phyloP scores from a whole-genome alignment of 257 asterid species.

The Rhazya stricta region DNA sequence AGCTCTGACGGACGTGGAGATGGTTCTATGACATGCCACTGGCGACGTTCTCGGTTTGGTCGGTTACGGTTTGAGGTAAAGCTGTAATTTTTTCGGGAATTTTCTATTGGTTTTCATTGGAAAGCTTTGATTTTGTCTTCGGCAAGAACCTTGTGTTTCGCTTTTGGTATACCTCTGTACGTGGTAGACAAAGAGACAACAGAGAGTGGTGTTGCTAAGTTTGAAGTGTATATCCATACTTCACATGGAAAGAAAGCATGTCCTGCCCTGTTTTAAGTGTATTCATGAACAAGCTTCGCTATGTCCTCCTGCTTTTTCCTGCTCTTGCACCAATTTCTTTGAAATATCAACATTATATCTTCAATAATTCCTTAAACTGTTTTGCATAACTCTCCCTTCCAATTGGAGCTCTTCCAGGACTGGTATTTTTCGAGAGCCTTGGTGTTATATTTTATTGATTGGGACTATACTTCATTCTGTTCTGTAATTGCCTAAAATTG shows the following conservation, averaged over 20 bases:
- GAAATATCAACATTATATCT: too few relatives aligned
- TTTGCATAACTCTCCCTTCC: neutral
- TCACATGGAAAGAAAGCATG: too few relatives aligned
- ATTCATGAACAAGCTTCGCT: too few relatives aligned
- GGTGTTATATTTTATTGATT: too few relatives aligned
- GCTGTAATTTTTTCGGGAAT: neutral
- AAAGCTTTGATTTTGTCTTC: neutral
- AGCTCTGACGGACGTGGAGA: constrained; percentile 1
- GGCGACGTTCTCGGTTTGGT: constrained; percentile 17
- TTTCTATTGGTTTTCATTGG: neutral
- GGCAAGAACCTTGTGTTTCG: neutral
- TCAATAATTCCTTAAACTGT: neutral
- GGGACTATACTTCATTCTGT: neutral
- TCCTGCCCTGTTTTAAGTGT: too few relatives aligned
- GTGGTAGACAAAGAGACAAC: neutral
- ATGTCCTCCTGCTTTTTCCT: too few relatives aligned
- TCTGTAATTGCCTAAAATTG: neutral
- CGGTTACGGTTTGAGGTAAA: constrained; percentile 34
- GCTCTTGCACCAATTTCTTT: too few relatives aligned
- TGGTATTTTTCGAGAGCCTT: neutral
- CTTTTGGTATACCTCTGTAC: neutral
- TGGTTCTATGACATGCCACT: constrained; percentile 19
- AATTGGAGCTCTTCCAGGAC: neutral
- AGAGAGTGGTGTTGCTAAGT: neutral
- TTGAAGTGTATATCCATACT: too few relatives aligned